Conservation (phyloP, 192 early-diverging fungal species). For the Martensiomyces pterosporus region DNA sequence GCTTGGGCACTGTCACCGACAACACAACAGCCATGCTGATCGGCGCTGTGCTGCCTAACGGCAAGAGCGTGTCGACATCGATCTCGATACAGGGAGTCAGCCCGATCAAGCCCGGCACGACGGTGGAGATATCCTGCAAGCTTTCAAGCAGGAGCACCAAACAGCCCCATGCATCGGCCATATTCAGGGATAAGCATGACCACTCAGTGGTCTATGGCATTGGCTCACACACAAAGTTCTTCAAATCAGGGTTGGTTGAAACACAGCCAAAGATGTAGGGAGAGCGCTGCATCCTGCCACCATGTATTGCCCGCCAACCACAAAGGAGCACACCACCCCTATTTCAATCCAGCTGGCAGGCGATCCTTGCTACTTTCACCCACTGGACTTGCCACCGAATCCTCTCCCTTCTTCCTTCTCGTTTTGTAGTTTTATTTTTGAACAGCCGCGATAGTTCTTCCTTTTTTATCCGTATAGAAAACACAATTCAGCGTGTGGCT, state of each 20-base stretch:
- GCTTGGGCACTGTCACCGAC: slow-evolving; percentile 34
- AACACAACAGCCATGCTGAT: slow-evolving; percentile 32
- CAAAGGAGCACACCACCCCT: no score
- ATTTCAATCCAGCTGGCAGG: no score
- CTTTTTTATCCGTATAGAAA: no score
- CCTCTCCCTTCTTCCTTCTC: background rate
- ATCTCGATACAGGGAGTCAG: slow-evolving; percentile 18
- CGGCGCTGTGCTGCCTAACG: slow-evolving; percentile 2
- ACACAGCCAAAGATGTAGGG: slow-evolving; percentile 21
- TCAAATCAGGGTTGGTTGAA: slow-evolving; percentile 24
- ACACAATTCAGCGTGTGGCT: no score
- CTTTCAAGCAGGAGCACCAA: slow-evolving; percentile 4
- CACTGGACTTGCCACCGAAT: background rate
- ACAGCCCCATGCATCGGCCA: slow-evolving; percentile 31
- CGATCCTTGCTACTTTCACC: no score
- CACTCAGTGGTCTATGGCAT: slow-evolving; percentile 11
- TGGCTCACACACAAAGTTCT: slow-evolving; percentile 32
- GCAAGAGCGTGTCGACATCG: slow-evolving; percentile 25
- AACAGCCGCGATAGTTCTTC: no score
- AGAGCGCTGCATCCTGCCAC: background rate
- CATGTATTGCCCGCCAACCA: background rate
- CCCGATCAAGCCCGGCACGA: slow-evolving; percentile 13
- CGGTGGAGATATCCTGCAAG: slow-evolving; percentile 23
- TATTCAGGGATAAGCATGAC: slow-evolving; percentile 23
- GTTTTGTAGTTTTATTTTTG: background rate